Evolutionary conservation across 1,139 yeast genomes (phyloP).

Genomic region (Candida labiduridarum): DNA sequence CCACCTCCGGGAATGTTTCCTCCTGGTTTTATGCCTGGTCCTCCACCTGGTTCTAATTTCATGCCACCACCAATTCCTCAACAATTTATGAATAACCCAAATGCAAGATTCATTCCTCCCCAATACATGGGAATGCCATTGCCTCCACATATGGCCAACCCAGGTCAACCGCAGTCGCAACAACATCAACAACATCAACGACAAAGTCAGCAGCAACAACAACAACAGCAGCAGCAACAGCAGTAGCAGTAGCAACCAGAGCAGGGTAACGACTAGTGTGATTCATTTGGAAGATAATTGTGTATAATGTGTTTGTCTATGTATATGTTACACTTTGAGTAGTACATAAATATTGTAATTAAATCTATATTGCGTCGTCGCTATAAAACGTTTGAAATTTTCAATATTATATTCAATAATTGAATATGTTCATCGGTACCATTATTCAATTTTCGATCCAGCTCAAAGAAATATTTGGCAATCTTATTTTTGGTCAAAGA

Average conservation of each 20-base stretch:
- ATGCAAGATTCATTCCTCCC: slow-evolving; percentile 23
- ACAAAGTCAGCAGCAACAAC: slow-evolving; percentile 6
- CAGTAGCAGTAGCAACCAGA: too few species aligned
- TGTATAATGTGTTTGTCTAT: slow-evolving; percentile 2
- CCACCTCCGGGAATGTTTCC: slow-evolving; percentile 21
- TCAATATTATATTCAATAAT: slow-evolving; percentile 66
- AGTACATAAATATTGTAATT: not conserved
- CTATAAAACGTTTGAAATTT: slow-evolving; percentile 50
- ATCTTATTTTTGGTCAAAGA: slow-evolving; percentile 64
- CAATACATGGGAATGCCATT: slow-evolving; percentile 29
- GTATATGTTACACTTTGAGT: not conserved
- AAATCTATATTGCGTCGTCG: not conserved
- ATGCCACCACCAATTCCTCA: slow-evolving; percentile 24
- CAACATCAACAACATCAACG: slow-evolving; percentile 7
- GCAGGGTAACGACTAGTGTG: not conserved
- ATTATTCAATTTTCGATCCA: slow-evolving; percentile 74
- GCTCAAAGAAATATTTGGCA: slow-evolving; percentile 66
- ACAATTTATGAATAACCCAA: slow-evolving; percentile 15
- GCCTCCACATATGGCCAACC: slow-evolving; percentile 18
- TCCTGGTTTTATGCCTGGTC: slow-evolving; percentile 18
- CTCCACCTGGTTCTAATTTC: slow-evolving; percentile 18
- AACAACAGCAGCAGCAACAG: not conserved
- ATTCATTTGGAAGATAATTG: not conserved
- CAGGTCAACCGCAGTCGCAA: slow-evolving; percentile 18
- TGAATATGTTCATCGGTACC: slow-evolving; percentile 94